Percentiles rank a stretch among this genome's conserved stretches.
These are phyloP conservation scores for Colletotrichum magnum DNA, from an alignment of 2,329 filamentous ascomycete species.

Conservation along the genomic window DNA sequence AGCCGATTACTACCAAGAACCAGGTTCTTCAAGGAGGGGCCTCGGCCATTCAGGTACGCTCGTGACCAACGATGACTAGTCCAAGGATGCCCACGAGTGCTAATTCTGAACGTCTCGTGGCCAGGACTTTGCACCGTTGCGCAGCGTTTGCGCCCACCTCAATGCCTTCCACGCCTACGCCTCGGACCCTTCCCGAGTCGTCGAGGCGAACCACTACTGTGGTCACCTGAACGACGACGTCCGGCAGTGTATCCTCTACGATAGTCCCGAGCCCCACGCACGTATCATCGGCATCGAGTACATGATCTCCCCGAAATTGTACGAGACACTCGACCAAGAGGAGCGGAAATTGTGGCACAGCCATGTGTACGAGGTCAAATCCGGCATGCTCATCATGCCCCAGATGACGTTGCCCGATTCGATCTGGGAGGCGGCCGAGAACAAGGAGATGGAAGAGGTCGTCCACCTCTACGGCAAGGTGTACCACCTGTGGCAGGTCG, in stretches of 20 bases:
- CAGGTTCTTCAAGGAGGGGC: conserved; percentile 74
- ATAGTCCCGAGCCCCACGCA: conserved; percentile 75
- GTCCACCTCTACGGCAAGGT: conserved; percentile 85
- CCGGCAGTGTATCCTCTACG: conserved; percentile 89
- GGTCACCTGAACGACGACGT: conserved; percentile 80
- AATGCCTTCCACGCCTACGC: conserved; percentile 91
- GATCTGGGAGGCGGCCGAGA: conserved; percentile 83
- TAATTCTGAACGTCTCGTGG: too few species aligned
- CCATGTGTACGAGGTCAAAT: conserved; percentile 81
- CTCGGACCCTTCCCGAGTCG: conserved; percentile 75
- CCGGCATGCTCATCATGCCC: conserved; percentile 85
- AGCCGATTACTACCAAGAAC: conserved; percentile 68
- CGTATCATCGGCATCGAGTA: conserved; percentile 89
- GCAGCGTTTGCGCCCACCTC: conserved; percentile 84
- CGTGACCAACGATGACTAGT: neutral
- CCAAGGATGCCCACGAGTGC: conserved; percentile 1
- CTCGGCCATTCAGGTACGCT: conserved; percentile 66
- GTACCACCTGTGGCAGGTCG: conserved; percentile 90
- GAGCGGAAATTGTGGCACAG: conserved; percentile 87
- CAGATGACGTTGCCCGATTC: conserved; percentile 70
- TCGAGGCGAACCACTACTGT: conserved; percentile 90
- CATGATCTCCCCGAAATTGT: conserved; percentile 82
- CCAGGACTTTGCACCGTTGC: conserved; percentile 78
- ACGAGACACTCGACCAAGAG: conserved; percentile 72
- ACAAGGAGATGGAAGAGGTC: conserved; percentile 83